A percentile compares a stretch with the other conserved stretches of the same genome.
Evolutionary conservation across 495 filamentous ascomycete species (phyloP).

Genomic region (Bacidia rubella): DNA sequence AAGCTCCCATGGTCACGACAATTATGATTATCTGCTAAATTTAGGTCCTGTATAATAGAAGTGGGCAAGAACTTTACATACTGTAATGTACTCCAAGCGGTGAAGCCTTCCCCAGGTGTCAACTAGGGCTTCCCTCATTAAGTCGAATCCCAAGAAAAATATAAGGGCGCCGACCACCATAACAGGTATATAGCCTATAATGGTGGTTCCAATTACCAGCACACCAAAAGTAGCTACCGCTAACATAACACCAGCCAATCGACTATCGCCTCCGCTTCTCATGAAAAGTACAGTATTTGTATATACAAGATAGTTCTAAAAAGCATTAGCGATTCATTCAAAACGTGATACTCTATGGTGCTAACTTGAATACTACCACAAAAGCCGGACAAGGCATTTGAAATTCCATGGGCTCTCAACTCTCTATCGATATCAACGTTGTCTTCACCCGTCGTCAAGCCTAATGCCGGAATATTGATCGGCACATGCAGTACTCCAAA

Average conservation of each 20-base stretch:
- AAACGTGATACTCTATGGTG: neutral
- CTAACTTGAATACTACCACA: conserved; percentile 73
- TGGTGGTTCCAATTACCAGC: conserved; percentile 67
- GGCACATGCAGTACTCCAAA: conserved; percentile 95
- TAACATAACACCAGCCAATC: conserved; percentile 75
- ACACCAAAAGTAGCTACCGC: conserved; percentile 67
- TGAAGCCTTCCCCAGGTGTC: conserved; percentile 79
- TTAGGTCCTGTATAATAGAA: conserved; percentile 12
- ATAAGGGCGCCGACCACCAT: conserved; percentile 95
- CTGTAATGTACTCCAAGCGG: conserved; percentile 76
- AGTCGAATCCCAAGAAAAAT: conserved; percentile 82
- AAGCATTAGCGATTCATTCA: neutral
- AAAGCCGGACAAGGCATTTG: conserved; percentile 77
- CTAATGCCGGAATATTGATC: conserved; percentile 90
- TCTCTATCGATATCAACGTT: conserved; percentile 83
- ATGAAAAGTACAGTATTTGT: conserved; percentile 95
- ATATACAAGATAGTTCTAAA: conserved; percentile 82
- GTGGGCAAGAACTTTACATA: conserved; percentile 22
- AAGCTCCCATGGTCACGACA: conserved; percentile 86
- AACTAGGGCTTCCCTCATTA: conserved; percentile 75
- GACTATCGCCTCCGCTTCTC: conserved; percentile 71
- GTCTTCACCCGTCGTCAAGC: conserved; percentile 78
- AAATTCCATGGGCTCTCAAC: conserved; percentile 82
- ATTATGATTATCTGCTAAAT: conserved; percentile 62
- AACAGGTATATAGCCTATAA: conserved; percentile 88